phyloP scores from a whole-genome alignment of 768 basidiomycete species.

The Agrocybe praecox region DNA sequence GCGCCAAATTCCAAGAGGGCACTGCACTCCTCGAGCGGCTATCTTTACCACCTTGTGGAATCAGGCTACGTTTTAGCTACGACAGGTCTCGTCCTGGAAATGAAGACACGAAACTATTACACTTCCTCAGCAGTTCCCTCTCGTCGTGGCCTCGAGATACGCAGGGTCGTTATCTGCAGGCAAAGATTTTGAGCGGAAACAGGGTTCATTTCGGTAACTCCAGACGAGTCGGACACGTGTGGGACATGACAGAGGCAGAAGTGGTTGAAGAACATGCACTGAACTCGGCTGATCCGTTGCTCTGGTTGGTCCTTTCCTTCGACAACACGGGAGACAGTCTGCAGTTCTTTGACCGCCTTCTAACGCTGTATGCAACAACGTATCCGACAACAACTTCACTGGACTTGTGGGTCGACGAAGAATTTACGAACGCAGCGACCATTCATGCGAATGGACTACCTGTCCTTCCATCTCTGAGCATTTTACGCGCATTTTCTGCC shows the following conservation, averaged over 20 bases:
- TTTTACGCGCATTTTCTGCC: constrained; percentile 18
- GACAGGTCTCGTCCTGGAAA: neutral
- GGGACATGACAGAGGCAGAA: constrained; percentile 23
- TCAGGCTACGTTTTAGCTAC: constrained; percentile 18
- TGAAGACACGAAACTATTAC: constrained; percentile 10
- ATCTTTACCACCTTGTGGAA: constrained; percentile 20
- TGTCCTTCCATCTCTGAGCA: constrained; percentile 8
- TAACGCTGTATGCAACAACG: constrained; percentile 18
- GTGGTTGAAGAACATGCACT: constrained; percentile 17
- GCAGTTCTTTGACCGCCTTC: constrained; percentile 18
- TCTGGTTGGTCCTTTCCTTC: constrained; percentile 20
- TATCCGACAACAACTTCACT: constrained; percentile 19
- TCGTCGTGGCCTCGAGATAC: constrained; percentile 16
- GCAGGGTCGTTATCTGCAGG: constrained; percentile 20
- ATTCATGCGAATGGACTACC: neutral
- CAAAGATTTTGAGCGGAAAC: constrained; percentile 22
- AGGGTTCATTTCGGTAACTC: constrained; percentile 27
- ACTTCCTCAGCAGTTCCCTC: constrained; percentile 19
- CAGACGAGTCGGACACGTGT: constrained; percentile 20
- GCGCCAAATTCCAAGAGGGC: constrained; percentile 18
- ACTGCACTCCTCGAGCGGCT: constrained; percentile 17
- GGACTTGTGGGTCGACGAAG: constrained; percentile 24
- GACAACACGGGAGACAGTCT: constrained; percentile 14
- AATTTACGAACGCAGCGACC: constrained; percentile 8
- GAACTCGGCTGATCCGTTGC: constrained; percentile 17